Percentiles rank a stretch among this genome's conserved stretches.
Conservation (phyloP, 2,329 filamentous ascomycete species). For the Fusarium aywerte region DNA sequence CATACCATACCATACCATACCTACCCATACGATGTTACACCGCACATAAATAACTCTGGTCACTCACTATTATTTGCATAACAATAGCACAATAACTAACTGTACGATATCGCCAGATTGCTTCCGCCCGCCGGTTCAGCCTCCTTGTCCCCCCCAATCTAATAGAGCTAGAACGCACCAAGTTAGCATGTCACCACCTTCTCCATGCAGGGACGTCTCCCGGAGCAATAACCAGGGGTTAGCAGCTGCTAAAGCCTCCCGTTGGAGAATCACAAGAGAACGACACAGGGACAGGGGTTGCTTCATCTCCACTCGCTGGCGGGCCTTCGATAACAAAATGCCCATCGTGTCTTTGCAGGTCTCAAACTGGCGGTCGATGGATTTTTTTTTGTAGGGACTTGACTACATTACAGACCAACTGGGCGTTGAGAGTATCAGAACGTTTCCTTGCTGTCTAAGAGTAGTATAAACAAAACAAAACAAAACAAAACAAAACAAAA, state of each 20-base stretch:
- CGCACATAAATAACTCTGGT: neutral
- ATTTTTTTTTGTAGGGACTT: neutral
- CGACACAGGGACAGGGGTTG: neutral
- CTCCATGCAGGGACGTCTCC: conserved; percentile 28
- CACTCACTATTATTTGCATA: conserved; percentile 2
- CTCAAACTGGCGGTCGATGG: conserved; percentile 6
- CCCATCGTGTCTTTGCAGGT: neutral
- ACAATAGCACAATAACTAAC: neutral
- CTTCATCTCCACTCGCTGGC: neutral
- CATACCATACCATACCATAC: too few relatives aligned
- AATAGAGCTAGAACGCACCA: neutral
- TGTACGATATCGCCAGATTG: conserved; percentile 5
- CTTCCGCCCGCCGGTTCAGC: conserved; percentile 7
- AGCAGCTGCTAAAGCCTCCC: neutral
- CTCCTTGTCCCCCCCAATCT: conserved; percentile 13
- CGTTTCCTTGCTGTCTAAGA: neutral
- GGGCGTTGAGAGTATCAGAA: too few relatives aligned
- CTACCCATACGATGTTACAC: conserved; percentile 5
- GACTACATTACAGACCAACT: neutral
- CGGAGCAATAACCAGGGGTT: conserved; percentile 5
- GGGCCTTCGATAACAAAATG: neutral
- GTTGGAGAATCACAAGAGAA: conserved; percentile 5
- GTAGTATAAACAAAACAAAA: neutral
- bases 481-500: conserved; percentile 1
- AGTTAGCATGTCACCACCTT: neutral